Conservation (phyloP, 2,329 filamentous ascomycete species). For the Cytospora piceae region DNA sequence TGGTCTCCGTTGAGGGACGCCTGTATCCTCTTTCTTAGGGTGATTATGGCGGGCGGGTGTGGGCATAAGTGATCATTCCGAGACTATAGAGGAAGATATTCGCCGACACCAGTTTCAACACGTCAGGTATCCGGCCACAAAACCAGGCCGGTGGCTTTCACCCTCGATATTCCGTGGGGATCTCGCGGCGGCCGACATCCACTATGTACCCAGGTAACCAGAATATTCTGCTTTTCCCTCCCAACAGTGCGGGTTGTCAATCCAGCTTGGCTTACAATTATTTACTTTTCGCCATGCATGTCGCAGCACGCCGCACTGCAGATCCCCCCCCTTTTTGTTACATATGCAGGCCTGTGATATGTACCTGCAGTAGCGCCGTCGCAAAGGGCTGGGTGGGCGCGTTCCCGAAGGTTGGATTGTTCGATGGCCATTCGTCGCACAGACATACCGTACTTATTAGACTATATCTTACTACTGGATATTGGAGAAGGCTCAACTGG, state of each 20-base stretch:
- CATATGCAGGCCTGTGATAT: not conserved
- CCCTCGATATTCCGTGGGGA: not conserved
- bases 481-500: not conserved
- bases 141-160: not conserved
- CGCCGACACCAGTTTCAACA: too few species aligned
- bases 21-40: not conserved
- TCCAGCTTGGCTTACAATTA: not conserved
- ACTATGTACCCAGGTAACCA: not conserved
- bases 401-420: not conserved
- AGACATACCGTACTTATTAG: not conserved
- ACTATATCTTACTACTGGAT: too few species aligned
- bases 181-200: not conserved
- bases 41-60: not conserved
- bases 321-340: slow-evolving; percentile 6
- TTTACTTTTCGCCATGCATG: slow-evolving; percentile 1
- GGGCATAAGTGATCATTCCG: not conserved
- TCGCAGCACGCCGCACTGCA: slow-evolving; percentile 19
- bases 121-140: too few species aligned
- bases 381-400: slow-evolving; percentile 4
- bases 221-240: not conserved
- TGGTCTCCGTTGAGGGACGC: not conserved
- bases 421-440: not conserved
- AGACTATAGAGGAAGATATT: not conserved
- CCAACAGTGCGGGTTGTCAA: not conserved
- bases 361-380: slow-evolving; percentile 30